These are phyloP conservation scores for Dichomitus squalens DNA, from an alignment of 1,284 basidiomycete genomes.

Conservation along the genomic window DNA sequence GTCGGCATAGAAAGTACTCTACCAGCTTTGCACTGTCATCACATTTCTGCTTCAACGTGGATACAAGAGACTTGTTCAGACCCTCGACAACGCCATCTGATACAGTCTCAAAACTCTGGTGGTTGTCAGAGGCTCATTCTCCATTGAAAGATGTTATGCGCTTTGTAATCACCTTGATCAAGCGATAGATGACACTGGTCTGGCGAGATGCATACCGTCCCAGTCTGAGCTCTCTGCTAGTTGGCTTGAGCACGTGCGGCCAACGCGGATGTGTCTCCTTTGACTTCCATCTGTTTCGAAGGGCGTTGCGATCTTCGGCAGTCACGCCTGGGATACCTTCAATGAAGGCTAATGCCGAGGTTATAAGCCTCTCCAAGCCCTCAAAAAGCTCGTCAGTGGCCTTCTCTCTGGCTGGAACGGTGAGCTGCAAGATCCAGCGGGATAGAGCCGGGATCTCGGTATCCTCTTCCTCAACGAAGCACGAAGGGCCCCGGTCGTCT, in stretches of 20 bases:
- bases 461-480: neutral
- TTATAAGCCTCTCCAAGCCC: neutral
- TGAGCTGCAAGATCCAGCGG: neutral
- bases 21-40: neutral
- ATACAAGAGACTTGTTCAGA: neutral
- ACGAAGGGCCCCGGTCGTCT: neutral
- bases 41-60: neutral
- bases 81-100: neutral
- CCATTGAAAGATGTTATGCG: neutral
- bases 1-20: neutral
- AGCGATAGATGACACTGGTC: neutral
- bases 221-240: neutral
- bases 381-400: neutral
- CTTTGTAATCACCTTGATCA: neutral
- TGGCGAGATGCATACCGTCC: neutral
- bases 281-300: neutral
- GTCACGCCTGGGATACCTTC: neutral
- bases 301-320: neutral
- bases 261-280: neutral
- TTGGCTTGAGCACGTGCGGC: neutral
- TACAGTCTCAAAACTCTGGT: neutral
- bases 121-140: neutral
- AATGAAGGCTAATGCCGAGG: neutral
- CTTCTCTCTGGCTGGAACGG: neutral
- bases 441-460: slow-evolving; percentile 3